Percentiles rank a stretch among this genome's conserved stretches.
phyloP scores from a whole-genome alignment of 305 asterid species.

The Rubia peregrina region DNA sequence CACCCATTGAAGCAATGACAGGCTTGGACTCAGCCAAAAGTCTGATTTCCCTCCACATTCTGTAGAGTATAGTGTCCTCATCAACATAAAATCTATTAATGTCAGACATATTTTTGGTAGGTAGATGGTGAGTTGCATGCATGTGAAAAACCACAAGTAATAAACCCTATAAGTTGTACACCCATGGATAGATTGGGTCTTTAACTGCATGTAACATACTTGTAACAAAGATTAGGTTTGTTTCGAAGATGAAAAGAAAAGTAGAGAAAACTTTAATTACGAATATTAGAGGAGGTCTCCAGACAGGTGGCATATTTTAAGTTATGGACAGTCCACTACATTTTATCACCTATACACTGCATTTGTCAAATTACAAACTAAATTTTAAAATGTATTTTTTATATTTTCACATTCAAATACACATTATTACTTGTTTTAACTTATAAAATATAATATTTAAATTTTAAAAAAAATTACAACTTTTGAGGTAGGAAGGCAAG shows the following conservation, averaged over 20 bases:
- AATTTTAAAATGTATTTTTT: too few species aligned
- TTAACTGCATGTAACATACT: not conserved
- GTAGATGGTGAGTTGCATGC: not conserved
- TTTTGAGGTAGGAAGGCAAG: too few species aligned
- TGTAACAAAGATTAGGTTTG: not conserved
- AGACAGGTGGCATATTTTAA: not conserved
- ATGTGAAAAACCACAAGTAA: not conserved
- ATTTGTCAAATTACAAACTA: too few species aligned
- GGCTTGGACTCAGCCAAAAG: conserved; percentile 79
- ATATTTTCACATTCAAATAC: too few species aligned
- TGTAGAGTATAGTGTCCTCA: conserved; percentile 27
- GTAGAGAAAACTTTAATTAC: not conserved
- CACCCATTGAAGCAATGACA: conserved; percentile 89
- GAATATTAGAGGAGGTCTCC: too few species aligned
- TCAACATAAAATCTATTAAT: conserved; percentile 13
- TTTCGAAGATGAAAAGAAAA: not conserved
- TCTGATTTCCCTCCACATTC: conserved; percentile 98
- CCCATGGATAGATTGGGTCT: not conserved
- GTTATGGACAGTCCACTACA: too few species aligned
- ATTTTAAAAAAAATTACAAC: too few species aligned
- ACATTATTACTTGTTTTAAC: too few species aligned
- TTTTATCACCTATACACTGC: too few species aligned
- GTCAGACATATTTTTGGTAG: not conserved
- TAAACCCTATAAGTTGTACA: not conserved
- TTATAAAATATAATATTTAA: too few species aligned